Evolutionary conservation across 2,329 filamentous ascomycete genomes (phyloP), one percentile per base, ranked within the genome.

Genomic region (Sporothrix schenckii): DNA sequence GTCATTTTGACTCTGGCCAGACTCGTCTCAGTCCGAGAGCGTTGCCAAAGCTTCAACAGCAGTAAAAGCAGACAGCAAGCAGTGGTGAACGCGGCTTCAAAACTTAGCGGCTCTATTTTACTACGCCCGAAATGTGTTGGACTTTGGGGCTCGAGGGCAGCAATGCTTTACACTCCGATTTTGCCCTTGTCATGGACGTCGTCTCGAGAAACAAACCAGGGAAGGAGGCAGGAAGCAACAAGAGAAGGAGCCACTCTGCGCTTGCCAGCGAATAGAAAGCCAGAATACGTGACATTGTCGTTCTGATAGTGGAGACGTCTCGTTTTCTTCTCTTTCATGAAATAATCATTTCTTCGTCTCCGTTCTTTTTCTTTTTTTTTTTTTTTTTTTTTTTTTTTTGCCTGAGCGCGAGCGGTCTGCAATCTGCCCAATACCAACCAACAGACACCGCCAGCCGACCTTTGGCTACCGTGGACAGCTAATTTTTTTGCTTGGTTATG

Each of bases 381-480:
- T 68, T n/a, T 56, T 68, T 30, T 30, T 30, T 30, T 30, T 30
- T 30, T 30, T 30, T 5, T 30, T 30, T 30, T 13, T 68, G 34
- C 34, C 34, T 34, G 34, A 9, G 65, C n/a, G 52, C 30, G 56
- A 44, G 67, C 67, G 67, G 68, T 63, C 56, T 63, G 68, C 34
- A 69, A 69, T 63, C 54, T 63, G 49, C 47, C 54, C 56, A 53
- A 30, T 30, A 44, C 3, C 34, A 27, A 34, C 50, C 30, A 27
- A 41, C 49, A 30, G n/a, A 52, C 21, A 47, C 41, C 19, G 6
- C 21, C 21, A 66, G 61, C 54, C 30, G 19, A 11, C 14, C 19
- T n/a, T n/a, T 54, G 47, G n/a, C 19, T 19, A 24, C 30, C 49
- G 52, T n/a, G 10, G 16, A 34, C 50, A 49, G 52, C 44, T 50